Evolutionary conservation across 2,329 filamentous ascomycete species (phyloP), one percentile per base, ranked within the genome.

Genomic region (Lojkania enalia): DNA sequence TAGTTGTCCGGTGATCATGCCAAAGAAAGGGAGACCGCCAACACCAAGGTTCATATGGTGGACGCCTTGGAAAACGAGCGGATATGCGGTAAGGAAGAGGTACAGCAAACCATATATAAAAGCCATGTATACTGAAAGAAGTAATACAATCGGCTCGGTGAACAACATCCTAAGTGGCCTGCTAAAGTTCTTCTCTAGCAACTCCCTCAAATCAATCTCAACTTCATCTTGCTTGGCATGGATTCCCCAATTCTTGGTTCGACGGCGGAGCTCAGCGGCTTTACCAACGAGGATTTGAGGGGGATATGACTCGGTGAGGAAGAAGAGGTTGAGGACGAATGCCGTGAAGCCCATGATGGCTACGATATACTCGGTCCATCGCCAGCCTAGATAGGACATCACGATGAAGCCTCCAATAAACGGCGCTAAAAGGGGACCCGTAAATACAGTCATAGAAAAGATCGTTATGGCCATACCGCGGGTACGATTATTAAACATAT

Each of bases 1-100:
- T 13, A 94, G 55, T 64, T 90, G 81, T 31, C 89, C 89, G 6
- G 77, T 63, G 41, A 94, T 82, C 85, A 96, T 90, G 42, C 90
- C 90, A 59, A 96, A 88, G 69, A 90, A 95, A 3, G 89, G 84
- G 2, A 96, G 77, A 2, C 90, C 90, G 9, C 85, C 81, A 18
- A 88, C 72, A 46, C 90, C 90, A 1, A 78, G 64, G 30, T 75
- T 82, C 74, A 94, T 86, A 51, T 79, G 77, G 67, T 95, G 86
- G 1, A 94, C 78, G 3, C 70, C 64, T 49, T 85, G 77, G 72
- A 94, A 95, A 31, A 95, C 86, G 33, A 94, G 79, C 0, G 88
- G 87, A 56, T 94, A 95, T 0, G 89, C 87, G 0, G 88, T 91
- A 41, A 96, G 76, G 74, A 92, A 94, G 16, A 94, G 83, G 62